Conservation (phyloP, 192 early-diverging fungal genomes). For the Coemansia javaensis region DNA sequence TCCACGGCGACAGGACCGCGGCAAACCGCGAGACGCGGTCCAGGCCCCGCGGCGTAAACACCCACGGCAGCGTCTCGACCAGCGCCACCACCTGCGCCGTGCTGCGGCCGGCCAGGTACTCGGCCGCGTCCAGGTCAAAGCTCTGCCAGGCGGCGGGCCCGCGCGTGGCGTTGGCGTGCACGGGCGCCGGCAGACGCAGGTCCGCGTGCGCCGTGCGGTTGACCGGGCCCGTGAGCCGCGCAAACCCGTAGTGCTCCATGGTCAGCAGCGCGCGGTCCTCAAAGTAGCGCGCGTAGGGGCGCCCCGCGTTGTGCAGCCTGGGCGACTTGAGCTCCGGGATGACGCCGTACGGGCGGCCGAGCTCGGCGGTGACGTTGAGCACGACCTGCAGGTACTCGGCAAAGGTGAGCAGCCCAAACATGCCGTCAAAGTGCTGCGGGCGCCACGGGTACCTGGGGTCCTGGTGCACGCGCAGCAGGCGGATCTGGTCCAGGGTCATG, state of each 20-base stretch:
- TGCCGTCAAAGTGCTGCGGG: conserved; percentile 37
- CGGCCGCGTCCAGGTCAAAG: conserved; percentile 46
- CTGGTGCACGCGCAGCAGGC: conserved; percentile 28
- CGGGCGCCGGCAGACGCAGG: conserved; percentile 1
- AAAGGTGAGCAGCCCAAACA: conserved; percentile 41
- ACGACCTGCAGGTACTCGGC: conserved; percentile 44
- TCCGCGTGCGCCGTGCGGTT: conserved; percentile 13
- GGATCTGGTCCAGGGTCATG: conserved; percentile 37
- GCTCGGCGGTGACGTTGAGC: conserved; percentile 21
- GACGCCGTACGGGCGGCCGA: conserved; percentile 38
- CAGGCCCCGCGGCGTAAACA: conserved; percentile 35
- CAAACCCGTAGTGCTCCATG: conserved; percentile 38
- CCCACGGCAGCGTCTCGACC: conserved; percentile 25
- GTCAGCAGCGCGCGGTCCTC: conserved; percentile 46
- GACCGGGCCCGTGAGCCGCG: conserved; percentile 13
- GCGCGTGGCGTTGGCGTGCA: conserved; percentile 1
- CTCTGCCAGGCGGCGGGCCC: conserved; percentile 42
- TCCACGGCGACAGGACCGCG: conserved; percentile 42
- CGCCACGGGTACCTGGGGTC: conserved; percentile 21
- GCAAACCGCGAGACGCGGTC: conserved; percentile 28
- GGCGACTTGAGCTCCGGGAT: conserved; percentile 50
- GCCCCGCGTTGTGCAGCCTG: conserved; percentile 27
- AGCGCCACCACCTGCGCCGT: conserved; percentile 26
- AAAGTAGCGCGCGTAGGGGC: conserved; percentile 32
- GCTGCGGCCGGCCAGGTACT: conserved; percentile 26